A percentile compares a stretch with the other conserved stretches of the same genome.
These are phyloP conservation scores for Neofusicoccum sp. DNA, from an alignment of 2,329 filamentous ascomycete genomes.

Conservation along the genomic window DNA sequence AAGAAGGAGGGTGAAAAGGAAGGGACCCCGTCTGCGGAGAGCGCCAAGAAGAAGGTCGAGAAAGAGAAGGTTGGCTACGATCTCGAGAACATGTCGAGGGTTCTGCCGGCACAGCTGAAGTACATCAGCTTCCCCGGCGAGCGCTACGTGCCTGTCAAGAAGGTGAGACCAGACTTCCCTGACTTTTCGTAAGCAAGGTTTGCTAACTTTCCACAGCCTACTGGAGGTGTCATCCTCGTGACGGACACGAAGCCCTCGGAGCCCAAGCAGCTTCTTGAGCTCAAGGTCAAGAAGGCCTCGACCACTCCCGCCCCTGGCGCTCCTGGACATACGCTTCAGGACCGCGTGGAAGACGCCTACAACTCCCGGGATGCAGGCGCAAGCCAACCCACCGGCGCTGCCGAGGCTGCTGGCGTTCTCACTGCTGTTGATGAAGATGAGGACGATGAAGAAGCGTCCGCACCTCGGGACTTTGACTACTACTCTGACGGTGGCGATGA, in stretches of 20 bases:
- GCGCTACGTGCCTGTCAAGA: slow-evolving; percentile 89
- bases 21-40: slow-evolving; percentile 47
- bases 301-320: slow-evolving; percentile 47
- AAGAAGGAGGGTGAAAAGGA: slow-evolving; percentile 58
- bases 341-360: slow-evolving; percentile 27
- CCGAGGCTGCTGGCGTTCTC: slow-evolving; percentile 74
- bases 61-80: slow-evolving; percentile 98
- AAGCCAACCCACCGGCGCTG: slow-evolving; percentile 52
- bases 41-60: slow-evolving; percentile 83
- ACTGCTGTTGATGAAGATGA: slow-evolving; percentile 85
- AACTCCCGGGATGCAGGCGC: slow-evolving; percentile 24
- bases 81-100: slow-evolving; percentile 93
- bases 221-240: slow-evolving; percentile 89
- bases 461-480: slow-evolving; percentile 75
- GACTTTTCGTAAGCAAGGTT: too few species aligned
- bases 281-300: slow-evolving; percentile 80
- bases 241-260: slow-evolving; percentile 78
- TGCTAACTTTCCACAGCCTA: slow-evolving; percentile 65
- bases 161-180: slow-evolving; percentile 54
- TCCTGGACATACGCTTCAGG: slow-evolving; percentile 33
- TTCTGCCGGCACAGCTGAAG: slow-evolving; percentile 88
- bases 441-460: slow-evolving; percentile 69
- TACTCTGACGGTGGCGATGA: slow-evolving; percentile 60
- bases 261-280: slow-evolving; percentile 76
- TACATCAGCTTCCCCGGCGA: slow-evolving; percentile 90